Evolutionary conservation across 2,329 filamentous ascomycete genomes (phyloP), one percentile per base, ranked within the genome.

Genomic region (Gnomoniopsis sp.): DNA sequence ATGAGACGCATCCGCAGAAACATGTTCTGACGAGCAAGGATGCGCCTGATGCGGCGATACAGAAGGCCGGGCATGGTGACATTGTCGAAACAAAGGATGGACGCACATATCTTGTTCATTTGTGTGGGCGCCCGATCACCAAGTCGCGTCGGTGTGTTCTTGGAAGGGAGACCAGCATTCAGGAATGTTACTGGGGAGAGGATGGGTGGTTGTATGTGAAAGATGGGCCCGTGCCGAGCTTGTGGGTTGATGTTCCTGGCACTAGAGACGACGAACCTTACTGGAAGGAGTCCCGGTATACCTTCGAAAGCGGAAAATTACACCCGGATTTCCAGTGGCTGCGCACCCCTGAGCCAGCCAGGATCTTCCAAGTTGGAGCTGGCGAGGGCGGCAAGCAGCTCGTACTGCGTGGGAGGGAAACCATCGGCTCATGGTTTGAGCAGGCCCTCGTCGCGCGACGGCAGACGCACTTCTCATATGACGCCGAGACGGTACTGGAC

Each of bases 201-300:
- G 82, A 87, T 49, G 84, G 83, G 65, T 87, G 85, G 85, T 74
- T 86, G 3, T 86, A 86, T 60, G 74, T 87, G 48, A 86, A 86
- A 68, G 73, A 81, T 56, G 83, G 84, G 0, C 82, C 82, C 0
- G 74, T 82, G 11, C 82, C 82, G 1, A 81, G 78, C 1, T 72
- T 87, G 2, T 69, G 73, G 54, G 80, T 85, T 33, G 77, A 84
- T 14, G 68, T 84, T 0, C 81, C 79, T 0, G 80, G 72, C 1
- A 67, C 66, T 0, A 72, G 75, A n/a, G 74, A 84, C 57, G 80
- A 83, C 2, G 65, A 64, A 0, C 59, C 62, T 4, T 84, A 83
- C 70, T 84, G 81, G 81, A 70, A 71, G 2, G 76, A 79, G 61
- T 68, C 74, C 59, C 68, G 65, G 17, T 84, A 85, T 62, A 75